Evolutionary conservation across 2,329 filamentous ascomycete species (phyloP).

Genomic region (Plectosphaerella cucumerina): DNA sequence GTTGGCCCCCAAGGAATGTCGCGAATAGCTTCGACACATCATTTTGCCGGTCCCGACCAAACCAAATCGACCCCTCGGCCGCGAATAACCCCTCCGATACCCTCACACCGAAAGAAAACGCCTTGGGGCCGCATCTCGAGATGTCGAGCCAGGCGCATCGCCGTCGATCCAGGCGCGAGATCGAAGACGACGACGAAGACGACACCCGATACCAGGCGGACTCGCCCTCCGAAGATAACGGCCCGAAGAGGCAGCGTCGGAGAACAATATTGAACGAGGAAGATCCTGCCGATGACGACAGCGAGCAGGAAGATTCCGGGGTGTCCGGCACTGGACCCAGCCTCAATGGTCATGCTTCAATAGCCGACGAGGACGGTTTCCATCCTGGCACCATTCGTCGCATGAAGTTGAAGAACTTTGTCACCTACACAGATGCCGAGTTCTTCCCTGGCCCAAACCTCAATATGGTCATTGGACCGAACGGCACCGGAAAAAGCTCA

Average conservation of each 20-base stretch:
- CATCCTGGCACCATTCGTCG: constrained; percentile 84
- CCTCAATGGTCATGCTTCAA: constrained; percentile 7
- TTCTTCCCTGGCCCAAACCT: constrained; percentile 88
- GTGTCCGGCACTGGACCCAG: constrained; percentile 10
- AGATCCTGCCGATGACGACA: constrained; percentile 11
- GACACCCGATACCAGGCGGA: constrained; percentile 20
- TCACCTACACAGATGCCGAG: constrained; percentile 90
- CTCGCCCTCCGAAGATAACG: constrained; percentile 4
- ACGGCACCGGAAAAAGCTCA: constrained; percentile 96
- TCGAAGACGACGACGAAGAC: constrained; percentile 33
- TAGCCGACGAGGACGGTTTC: constrained; percentile 30
- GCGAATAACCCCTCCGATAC: neutral
- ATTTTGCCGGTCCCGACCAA: neutral
- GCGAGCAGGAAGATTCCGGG: constrained; percentile 4
- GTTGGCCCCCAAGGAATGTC: neutral
- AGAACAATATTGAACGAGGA: neutral
- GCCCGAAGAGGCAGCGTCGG: constrained; percentile 31
- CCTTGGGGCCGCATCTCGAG: neutral
- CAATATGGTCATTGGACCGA: constrained; percentile 99
- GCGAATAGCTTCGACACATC: too few relatives aligned
- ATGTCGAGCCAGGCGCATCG: constrained; percentile 9
- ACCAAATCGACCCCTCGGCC: neutral
- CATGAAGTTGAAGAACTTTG: constrained; percentile 82
- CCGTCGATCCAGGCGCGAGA: constrained; percentile 39
- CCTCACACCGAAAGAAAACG: neutral